phyloP scores from a whole-genome alignment of 352 stramenopile genomes.

The Thalassiosira mediterranea region DNA sequence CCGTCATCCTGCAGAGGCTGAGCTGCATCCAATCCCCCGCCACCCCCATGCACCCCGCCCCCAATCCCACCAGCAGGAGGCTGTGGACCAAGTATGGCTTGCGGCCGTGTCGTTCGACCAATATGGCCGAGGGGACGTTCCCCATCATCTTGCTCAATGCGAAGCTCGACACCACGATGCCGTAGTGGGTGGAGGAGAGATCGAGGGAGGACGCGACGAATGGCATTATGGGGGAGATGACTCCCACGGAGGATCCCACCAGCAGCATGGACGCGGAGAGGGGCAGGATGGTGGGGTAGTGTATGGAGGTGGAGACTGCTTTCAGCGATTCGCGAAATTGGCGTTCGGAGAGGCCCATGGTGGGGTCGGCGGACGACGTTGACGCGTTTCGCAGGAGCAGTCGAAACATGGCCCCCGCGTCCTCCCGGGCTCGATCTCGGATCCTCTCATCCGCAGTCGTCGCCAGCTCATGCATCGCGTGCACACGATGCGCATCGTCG shows the following conservation, averaged over 20 bases:
- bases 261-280: constrained; percentile 81
- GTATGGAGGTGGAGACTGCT: constrained; percentile 41
- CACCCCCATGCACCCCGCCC: constrained; percentile 76
- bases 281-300: constrained; percentile 65
- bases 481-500: too few species aligned
- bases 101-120: constrained; percentile 80
- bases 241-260: constrained; percentile 78
- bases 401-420: constrained; percentile 33
- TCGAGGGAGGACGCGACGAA: constrained; percentile 78
- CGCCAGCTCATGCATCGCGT: too few species aligned
- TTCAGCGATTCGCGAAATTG: constrained; percentile 40
- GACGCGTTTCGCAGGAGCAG: constrained; percentile 14
- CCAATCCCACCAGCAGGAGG: constrained; percentile 64
- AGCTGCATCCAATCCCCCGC: constrained; percentile 69
- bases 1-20: constrained; percentile 70
- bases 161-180: constrained; percentile 80
- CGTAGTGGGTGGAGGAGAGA: constrained; percentile 75
- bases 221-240: constrained; percentile 83
- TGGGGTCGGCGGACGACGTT: background rate
- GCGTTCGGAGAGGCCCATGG: constrained; percentile 22
- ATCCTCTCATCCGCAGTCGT: background rate
- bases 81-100: constrained; percentile 82
- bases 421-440: constrained; percentile 10
- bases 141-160: constrained; percentile 78
- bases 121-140: constrained; percentile 82